Percentiles rank a stretch among this genome's conserved stretches.
Evolutionary conservation across 345 rosid species (phyloP).

Genomic region (Eucalyptus pauciflora): DNA sequence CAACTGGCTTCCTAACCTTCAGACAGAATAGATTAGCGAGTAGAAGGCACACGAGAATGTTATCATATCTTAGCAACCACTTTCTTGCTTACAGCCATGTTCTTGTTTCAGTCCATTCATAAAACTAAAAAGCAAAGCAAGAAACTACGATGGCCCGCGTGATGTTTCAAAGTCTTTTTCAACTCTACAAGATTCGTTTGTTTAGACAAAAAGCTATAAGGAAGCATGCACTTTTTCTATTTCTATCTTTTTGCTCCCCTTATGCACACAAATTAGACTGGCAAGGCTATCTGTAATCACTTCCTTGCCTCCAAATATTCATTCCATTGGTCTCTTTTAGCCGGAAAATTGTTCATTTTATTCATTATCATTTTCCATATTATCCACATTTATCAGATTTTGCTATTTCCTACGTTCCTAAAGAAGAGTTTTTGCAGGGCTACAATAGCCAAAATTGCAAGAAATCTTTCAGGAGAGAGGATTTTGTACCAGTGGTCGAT

Average conservation of each 20-base stretch:
- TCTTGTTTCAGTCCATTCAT: not conserved
- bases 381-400: not conserved
- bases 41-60: not conserved
- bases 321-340: not conserved
- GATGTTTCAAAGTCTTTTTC: not conserved
- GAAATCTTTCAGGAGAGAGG: conserved; percentile 14
- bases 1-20: not conserved
- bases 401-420: not conserved
- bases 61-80: not conserved
- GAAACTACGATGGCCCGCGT: not conserved
- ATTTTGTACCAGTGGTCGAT: conserved; percentile 16
- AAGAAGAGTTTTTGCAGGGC: not conserved
- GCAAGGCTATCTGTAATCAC: not conserved
- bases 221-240: not conserved
- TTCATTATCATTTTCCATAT: not conserved
- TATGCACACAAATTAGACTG: not conserved
- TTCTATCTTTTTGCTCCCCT: not conserved
- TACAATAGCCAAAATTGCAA: not conserved
- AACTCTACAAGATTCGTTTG: not conserved
- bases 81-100: not conserved
- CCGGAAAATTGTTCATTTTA: not conserved
- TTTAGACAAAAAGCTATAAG: not conserved
- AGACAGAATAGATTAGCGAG: not conserved
- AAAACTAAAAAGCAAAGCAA: not conserved
- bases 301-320: not conserved